These are phyloP conservation scores for Pleurotus tuber-regium DNA, from an alignment of 768 basidiomycete species.

Conservation along the genomic window DNA sequence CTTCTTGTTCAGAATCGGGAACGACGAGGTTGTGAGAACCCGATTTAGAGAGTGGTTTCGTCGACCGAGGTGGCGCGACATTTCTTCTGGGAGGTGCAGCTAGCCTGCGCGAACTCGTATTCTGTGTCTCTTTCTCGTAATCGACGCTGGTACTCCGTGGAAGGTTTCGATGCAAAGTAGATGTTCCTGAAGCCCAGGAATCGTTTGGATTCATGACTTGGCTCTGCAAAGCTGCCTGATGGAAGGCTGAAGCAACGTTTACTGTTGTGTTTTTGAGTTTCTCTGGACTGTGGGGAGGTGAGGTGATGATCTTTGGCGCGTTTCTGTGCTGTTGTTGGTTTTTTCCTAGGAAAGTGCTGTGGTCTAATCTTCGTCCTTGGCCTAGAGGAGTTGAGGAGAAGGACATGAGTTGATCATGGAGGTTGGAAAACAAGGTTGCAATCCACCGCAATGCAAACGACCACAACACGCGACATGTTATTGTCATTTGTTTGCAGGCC, in stretches of 20 bases:
- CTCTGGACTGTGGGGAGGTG: conserved; percentile 52
- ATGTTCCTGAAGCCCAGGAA: conserved; percentile 66
- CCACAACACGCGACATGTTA: conserved; percentile 8
- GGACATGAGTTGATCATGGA: conserved; percentile 61
- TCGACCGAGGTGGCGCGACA: conserved; percentile 24
- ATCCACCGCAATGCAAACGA: not conserved
- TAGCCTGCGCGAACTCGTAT: conserved; percentile 53
- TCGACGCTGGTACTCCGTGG: conserved; percentile 80
- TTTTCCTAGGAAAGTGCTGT: conserved; percentile 74
- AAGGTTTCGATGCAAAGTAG: conserved; percentile 41
- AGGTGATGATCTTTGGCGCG: conserved; percentile 41
- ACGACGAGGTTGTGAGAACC: conserved; percentile 48
- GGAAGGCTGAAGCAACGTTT: conserved; percentile 80
- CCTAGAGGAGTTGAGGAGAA: conserved; percentile 82
- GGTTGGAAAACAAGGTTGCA: conserved; percentile 5
- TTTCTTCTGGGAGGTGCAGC: conserved; percentile 58
- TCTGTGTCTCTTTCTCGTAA: conserved; percentile 66
- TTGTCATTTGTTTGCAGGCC: conserved; percentile 6
- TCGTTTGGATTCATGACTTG: conserved; percentile 48
- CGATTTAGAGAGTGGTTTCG: conserved; percentile 55
- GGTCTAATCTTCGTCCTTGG: conserved; percentile 86
- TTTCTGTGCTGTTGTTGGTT: conserved; percentile 55
- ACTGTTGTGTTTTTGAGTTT: conserved; percentile 85
- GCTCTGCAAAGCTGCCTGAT: conserved; percentile 63
- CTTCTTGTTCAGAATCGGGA: conserved; percentile 69